These are phyloP conservation scores for Magnusiomyces ingens DNA, from an alignment of 1,139 yeast species.

Conservation along the genomic window DNA sequence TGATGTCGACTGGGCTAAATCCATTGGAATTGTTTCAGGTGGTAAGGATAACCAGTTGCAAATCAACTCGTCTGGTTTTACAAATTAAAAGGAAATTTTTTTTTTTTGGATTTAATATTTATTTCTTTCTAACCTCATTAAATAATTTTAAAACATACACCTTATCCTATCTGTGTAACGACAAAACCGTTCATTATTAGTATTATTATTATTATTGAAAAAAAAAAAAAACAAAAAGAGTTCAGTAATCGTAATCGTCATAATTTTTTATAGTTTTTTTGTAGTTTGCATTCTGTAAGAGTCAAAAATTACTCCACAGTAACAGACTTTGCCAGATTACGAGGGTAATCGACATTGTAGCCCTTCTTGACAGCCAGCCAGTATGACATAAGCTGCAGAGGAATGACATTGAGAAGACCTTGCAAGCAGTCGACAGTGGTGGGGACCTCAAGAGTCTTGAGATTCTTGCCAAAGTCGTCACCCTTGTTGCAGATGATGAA, in stretches of 20 bases:
- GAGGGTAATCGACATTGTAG: conserved; percentile 96
- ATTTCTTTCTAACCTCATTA: not conserved
- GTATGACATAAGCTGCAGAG: conserved; percentile 92
- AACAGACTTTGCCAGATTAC: conserved; percentile 96
- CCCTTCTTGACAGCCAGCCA: conserved; percentile 96
- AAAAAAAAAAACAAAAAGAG: not conserved
- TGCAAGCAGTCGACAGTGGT: conserved; percentile 95
- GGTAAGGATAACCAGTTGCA: conserved; percentile 93
- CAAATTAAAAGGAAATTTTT: conserved; percentile 4
- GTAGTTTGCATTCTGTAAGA: not conserved
- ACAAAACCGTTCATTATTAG: not conserved
- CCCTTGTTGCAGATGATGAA: conserved; percentile 89
- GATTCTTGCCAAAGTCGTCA: conserved; percentile 42
- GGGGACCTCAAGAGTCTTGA: conserved; percentile 72
- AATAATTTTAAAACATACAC: not conserved
- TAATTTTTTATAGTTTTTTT: not conserved
- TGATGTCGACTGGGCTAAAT: conserved; percentile 77
- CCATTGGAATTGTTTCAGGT: conserved; percentile 82
- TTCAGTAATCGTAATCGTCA: not conserved
- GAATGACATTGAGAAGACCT: conserved; percentile 90
- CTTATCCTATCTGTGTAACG: not conserved
- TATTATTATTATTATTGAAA: not conserved
- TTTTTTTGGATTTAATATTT: not conserved
- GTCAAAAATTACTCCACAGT: conserved; percentile 72
- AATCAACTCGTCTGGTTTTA: conserved; percentile 42